Conservation (phyloP, 1,284 basidiomycete species). For the Veloboletus limbatus region DNA sequence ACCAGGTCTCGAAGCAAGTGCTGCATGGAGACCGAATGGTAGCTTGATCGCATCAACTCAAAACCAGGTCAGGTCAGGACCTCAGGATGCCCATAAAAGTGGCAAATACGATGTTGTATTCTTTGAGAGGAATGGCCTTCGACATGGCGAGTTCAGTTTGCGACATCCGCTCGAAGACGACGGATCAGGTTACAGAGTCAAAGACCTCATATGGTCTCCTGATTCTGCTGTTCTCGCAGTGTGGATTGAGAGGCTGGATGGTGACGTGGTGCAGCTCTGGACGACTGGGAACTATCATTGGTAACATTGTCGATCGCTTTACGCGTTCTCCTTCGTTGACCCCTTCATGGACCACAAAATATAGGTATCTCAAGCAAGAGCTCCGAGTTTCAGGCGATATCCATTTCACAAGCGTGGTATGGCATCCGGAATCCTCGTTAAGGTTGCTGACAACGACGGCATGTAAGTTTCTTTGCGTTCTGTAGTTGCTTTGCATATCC, state of each 20-base stretch:
- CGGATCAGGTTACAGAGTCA: conserved; percentile 66
- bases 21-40: conserved; percentile 90
- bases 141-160: conserved; percentile 87
- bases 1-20: conserved; percentile 75
- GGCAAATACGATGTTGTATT: conserved; percentile 89
- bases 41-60: conserved; percentile 84
- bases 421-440: conserved; percentile 86
- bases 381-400: conserved; percentile 51
- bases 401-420: conserved; percentile 67
- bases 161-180: conserved; percentile 41
- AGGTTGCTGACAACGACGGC: conserved; percentile 67
- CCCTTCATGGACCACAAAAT: conserved; percentile 11
- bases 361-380: conserved; percentile 90
- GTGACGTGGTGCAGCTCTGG: conserved; percentile 93
- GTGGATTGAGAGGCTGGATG: conserved; percentile 72
- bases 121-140: conserved; percentile 92
- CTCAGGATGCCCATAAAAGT: conserved; percentile 63
- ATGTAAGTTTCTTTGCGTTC: conserved; percentile 45
- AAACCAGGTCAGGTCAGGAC: conserved; percentile 68
- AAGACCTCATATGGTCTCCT: conserved; percentile 82
- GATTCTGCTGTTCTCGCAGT: conserved; percentile 86
- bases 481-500: background rate
- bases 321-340: background rate
- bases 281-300: conserved; percentile 95
- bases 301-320: conserved; percentile 39